Evolutionary conservation across 495 filamentous ascomycete genomes (phyloP), one percentile per base, ranked within the genome.

Genomic region (Rusavskia elegans): DNA sequence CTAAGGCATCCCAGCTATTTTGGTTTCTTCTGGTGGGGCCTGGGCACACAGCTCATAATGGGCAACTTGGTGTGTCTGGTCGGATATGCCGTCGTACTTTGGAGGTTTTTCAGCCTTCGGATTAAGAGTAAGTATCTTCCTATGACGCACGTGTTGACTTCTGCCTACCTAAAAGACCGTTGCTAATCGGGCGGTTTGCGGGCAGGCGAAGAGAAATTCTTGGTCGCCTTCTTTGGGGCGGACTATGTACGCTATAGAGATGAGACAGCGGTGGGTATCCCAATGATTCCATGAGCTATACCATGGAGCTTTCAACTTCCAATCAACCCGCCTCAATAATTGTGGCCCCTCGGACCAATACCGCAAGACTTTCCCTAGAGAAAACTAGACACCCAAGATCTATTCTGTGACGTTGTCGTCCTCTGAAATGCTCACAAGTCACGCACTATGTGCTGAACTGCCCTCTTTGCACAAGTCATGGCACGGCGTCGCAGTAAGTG

Each of bases 21-120:
- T 67, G 92, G 92, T 1, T 98, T 93, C 68, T 98, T 94, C 63
- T 97, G 87, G 83, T 98, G 89, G 89, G 88, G 83, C 0, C 52
- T 97, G n/a, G 92, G 92, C 1, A 94, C 87, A 38, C 92, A 98
- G 72, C 58, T 97, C 50, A 79, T 93, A 27, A 70, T 95, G 52
- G 89, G 90, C 32, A 98, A 98, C 69, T 64, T 73, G 14, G 59
- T 93, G 1, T 90, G 88, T 60, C 77, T 89, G 19, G 55, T 82
- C 20, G 82, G 65, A 23, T 96, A 93, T 73, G 66, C 78, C 3
- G 58, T 77, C 21, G 81, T 90, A 19, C 61, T 97, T 60, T 94
- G 85, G 85, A 73, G 66, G 52, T 98, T 98, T 64, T 98, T 98
- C 60, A 66, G 66, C 7, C 64, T 53, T 17, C 70, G 92, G 54